Evolutionary conservation across 2,329 filamentous ascomycete genomes (phyloP), one percentile per base, ranked within the genome.

Genomic region (Neobulgaria alba): DNA sequence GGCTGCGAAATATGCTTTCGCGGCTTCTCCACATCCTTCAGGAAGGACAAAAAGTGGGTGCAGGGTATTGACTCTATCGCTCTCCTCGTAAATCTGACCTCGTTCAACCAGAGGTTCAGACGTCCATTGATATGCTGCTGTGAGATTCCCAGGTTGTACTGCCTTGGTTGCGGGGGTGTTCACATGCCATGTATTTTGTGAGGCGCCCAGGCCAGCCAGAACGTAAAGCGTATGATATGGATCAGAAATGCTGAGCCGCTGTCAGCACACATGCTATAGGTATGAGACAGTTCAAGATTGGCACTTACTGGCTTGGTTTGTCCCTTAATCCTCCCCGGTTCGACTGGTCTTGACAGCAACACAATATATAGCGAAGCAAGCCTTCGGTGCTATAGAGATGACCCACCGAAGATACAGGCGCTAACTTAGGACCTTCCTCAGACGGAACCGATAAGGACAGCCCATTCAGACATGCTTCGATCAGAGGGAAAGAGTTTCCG

Each of bases 221-320:
- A 89, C 86, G 65, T 96, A 96, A 66, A 85, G 92, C 33, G 87
- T 87, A 64, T 96, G 90, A 57, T 96, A 95, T 36, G 83, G 81
- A 65, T 96, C 90, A 3, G 88, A 80, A 46, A 72, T 71, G 55
- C 84, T 88, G 53, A 30, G 29, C 20, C 38, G 38, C 20, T 19
- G 34, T 52, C 38, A 53, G 49, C 42, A 41, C 47, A 14, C 23
- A 23, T n/a, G n/a, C n/a, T n/a, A n/a, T n/a, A 14, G 23, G 12
- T 20, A 37, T 17, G 14, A 9, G 15, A 15, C 12, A 34, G 15
- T 23, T 26, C 29, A 15, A 10, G 10, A 19, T 19, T 7, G 12
- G 2, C 10, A 72, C 82, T 66, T 71, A 88, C 79, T 88, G 88
- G 61, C 83, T 82, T 10, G 92, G 92, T 66, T 98, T 98, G 64